phyloP scores from a whole-genome alignment of 1,139 yeast genomes.

The Geotrichum bryndzae region DNA sequence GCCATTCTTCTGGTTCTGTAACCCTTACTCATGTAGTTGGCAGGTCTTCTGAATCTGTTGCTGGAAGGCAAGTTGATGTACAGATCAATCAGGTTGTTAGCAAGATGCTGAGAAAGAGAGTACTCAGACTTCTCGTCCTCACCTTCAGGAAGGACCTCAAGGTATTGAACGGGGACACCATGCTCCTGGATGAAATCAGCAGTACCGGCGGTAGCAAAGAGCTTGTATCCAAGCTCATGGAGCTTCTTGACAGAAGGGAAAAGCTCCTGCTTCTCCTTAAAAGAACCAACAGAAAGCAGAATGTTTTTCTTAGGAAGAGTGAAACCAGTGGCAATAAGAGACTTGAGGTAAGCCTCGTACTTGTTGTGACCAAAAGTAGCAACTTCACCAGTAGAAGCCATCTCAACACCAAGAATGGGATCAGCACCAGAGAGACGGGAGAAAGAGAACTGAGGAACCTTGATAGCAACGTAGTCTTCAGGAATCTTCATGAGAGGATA shows the following conservation, averaged over 20 bases:
- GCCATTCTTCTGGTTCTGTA: constrained; percentile 99
- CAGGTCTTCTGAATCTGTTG: constrained; percentile 97
- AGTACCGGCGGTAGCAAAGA: constrained; percentile 98
- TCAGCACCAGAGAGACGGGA: constrained; percentile 98
- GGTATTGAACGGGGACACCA: constrained; percentile 86
- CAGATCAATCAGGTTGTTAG: constrained; percentile 91
- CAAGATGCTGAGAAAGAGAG: constrained; percentile 92
- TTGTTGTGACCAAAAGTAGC: constrained; percentile 95
- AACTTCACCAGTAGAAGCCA: constrained; percentile 99
- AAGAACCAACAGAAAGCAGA: constrained; percentile 92
- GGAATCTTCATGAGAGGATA: constrained; percentile 88
- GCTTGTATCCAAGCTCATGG: constrained; percentile 75
- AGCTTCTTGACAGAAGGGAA: constrained; percentile 81
- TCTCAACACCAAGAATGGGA: constrained; percentile 96
- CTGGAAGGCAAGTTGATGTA: constrained; percentile 95
- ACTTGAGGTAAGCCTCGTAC: constrained; percentile 94
- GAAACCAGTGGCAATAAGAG: constrained; percentile 92
- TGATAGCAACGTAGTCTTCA: constrained; percentile 90
- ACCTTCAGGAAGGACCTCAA: constrained; percentile 66
- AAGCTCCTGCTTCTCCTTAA: constrained; percentile 89
- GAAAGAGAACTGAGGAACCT: constrained; percentile 97
- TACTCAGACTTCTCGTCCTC: constrained; percentile 76
- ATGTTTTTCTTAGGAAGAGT: constrained; percentile 92
- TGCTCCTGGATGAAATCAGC: constrained; percentile 97
- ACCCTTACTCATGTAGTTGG: constrained; percentile 95